Conservation (phyloP, 177 flowering plant genomes). For the Vitis hybrid region DNA sequence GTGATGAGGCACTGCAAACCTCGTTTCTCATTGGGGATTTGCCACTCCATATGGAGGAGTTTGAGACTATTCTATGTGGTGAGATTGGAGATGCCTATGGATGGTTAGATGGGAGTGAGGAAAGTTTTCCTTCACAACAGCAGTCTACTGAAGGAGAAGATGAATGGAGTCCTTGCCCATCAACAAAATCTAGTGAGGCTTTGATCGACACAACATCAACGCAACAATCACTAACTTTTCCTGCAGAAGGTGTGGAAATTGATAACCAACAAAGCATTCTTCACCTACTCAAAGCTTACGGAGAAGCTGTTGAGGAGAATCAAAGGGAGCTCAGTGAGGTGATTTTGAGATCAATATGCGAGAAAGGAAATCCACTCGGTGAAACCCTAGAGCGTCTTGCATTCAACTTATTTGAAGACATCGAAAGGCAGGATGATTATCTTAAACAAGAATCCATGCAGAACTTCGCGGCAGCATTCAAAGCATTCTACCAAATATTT, state of each 20-base stretch:
- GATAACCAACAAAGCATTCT: slow-evolving; percentile 27
- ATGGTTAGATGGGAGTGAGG: slow-evolving; percentile 16
- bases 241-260: slow-evolving; percentile 27
- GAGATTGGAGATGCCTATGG: slow-evolving; percentile 9
- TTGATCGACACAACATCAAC: slow-evolving; percentile 13
- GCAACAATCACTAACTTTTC: slow-evolving; percentile 20
- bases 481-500: slow-evolving; percentile 43
- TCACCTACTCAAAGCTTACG: slow-evolving; percentile 55
- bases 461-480: slow-evolving; percentile 42
- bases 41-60: slow-evolving; percentile 12
- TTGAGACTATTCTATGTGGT: slow-evolving; percentile 13
- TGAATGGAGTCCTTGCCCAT: slow-evolving; percentile 24
- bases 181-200: slow-evolving; percentile 13
- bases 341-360: slow-evolving; percentile 30
- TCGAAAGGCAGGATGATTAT: slow-evolving; percentile 30
- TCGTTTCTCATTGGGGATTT: slow-evolving; percentile 9
- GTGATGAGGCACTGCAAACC: not conserved
- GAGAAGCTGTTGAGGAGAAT: slow-evolving; percentile 48
- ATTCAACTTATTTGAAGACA: slow-evolving; percentile 27
- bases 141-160: slow-evolving; percentile 9
- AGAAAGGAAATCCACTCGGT: slow-evolving; percentile 49
- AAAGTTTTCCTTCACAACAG: slow-evolving; percentile 14
- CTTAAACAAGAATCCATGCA: slow-evolving; percentile 43
- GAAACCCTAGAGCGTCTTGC: slow-evolving; percentile 39
- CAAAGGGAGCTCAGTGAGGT: slow-evolving; percentile 43